Conservation (phyloP, 371 early-diverging fungal genomes). For the Nematocida sp. region DNA sequence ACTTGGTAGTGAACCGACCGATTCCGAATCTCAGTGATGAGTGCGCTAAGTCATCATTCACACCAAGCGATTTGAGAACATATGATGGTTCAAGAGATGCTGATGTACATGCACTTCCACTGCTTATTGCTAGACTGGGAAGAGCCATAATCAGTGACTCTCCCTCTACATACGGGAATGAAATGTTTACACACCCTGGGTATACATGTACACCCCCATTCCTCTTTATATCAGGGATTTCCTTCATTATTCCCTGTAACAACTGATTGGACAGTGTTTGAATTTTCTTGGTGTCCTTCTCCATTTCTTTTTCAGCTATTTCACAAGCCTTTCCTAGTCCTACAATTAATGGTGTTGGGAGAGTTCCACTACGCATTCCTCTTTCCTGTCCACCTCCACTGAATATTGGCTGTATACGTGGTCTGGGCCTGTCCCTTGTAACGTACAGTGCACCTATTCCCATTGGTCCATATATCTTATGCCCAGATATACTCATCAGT, state of each 20-base stretch:
- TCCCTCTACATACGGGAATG: constrained; percentile 98
- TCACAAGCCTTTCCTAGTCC: constrained; percentile 92
- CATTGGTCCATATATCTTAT: constrained; percentile 98
- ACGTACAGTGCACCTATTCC: constrained; percentile 93
- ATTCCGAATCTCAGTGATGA: constrained; percentile 94
- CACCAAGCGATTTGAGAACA: constrained; percentile 92
- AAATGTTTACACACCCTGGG: constrained; percentile 87
- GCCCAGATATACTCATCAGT: constrained; percentile 90
- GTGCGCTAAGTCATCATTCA: constrained; percentile 95
- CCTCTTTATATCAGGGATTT: constrained; percentile 50
- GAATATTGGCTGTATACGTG: constrained; percentile 83
- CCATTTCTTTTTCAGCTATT: constrained; percentile 81
- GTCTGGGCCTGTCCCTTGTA: constrained; percentile 82
- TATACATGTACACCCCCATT: constrained; percentile 43
- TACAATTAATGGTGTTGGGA: constrained; percentile 86
- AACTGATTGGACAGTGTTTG: constrained; percentile 61
- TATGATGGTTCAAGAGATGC: constrained; percentile 96
- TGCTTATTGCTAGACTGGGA: constrained; percentile 90
- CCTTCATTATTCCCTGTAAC: constrained; percentile 52
- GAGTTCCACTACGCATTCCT: constrained; percentile 91
- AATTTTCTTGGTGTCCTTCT: constrained; percentile 71
- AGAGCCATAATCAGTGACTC: constrained; percentile 96
- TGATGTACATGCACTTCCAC: constrained; percentile 96
- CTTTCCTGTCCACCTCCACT: constrained; percentile 98
- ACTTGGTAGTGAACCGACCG: constrained; percentile 91